phyloP scores from a whole-genome alignment of 2,329 filamentous ascomycete genomes.

The Aspergillus pseudoglaucus region DNA sequence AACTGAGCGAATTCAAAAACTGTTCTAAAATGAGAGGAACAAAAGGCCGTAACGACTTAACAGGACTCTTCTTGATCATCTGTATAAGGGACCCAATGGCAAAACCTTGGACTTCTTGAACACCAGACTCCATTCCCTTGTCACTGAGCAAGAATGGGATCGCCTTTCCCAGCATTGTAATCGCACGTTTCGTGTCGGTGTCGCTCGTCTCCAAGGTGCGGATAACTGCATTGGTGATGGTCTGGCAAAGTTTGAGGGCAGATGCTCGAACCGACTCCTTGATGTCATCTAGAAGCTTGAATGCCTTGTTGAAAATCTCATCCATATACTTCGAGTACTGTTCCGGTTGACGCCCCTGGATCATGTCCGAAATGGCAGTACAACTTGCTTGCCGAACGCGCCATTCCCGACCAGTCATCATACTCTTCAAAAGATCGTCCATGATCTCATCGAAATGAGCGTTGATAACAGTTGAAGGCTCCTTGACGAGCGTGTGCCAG shows the following conservation, averaged over 20 bases:
- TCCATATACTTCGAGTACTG: slow-evolving; percentile 80
- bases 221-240: slow-evolving; percentile 76
- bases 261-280: slow-evolving; percentile 81
- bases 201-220: slow-evolving; percentile 76
- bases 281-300: slow-evolving; percentile 93
- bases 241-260: slow-evolving; percentile 74
- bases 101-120: slow-evolving; percentile 79
- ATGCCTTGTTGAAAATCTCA: slow-evolving; percentile 75
- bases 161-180: slow-evolving; percentile 75
- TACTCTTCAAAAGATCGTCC: slow-evolving; percentile 74
- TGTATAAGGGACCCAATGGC: slow-evolving; percentile 77
- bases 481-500: slow-evolving; percentile 92
- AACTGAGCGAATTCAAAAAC: slow-evolving; percentile 74
- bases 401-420: slow-evolving; percentile 81
- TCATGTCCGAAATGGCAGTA: slow-evolving; percentile 77
- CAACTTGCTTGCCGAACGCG: slow-evolving; percentile 87
- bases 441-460: slow-evolving; percentile 83
- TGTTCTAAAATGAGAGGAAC: slow-evolving; percentile 75
- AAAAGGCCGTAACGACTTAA: slow-evolving; percentile 70
- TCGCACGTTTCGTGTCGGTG: slow-evolving; percentile 56
- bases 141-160: slow-evolving; percentile 85
- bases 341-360: slow-evolving; percentile 69
- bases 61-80: slow-evolving; percentile 77
- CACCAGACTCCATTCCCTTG: slow-evolving; percentile 81
- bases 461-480: slow-evolving; percentile 69